These are phyloP conservation scores for Capsicum baccatum DNA, from an alignment of 257 asterid species.

Conservation along the genomic window DNA sequence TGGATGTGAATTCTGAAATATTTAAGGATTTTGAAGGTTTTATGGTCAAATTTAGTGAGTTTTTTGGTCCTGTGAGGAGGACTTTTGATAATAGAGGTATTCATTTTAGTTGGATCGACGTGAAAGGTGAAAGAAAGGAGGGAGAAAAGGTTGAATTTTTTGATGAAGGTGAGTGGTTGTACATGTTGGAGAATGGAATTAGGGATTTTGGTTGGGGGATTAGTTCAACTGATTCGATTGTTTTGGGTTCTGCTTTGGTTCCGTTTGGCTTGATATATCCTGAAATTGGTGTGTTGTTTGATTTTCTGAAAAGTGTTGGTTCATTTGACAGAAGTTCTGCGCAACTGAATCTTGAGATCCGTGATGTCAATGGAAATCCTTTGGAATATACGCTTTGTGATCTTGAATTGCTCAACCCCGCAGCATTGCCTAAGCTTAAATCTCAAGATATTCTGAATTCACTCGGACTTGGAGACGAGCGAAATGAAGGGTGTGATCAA, in stretches of 20 bases:
- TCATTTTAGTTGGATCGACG: slow-evolving; percentile 86
- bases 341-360: slow-evolving; percentile 66
- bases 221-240: slow-evolving; percentile 70
- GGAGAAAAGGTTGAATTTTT: slow-evolving; percentile 32
- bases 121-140: slow-evolving; percentile 39
- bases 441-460: slow-evolving; percentile 40
- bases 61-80: slow-evolving; percentile 54
- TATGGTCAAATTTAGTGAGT: slow-evolving; percentile 42
- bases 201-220: slow-evolving; percentile 73
- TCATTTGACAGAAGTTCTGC: slow-evolving; percentile 43
- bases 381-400: slow-evolving; percentile 70
- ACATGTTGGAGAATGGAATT: slow-evolving; percentile 44
- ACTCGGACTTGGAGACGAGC: slow-evolving; percentile 46
- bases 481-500: slow-evolving; percentile 35
- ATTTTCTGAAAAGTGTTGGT: slow-evolving; percentile 41
- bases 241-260: slow-evolving; percentile 73
- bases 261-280: slow-evolving; percentile 89
- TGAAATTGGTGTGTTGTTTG: slow-evolving; percentile 52
- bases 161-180: slow-evolving; percentile 36
- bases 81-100: slow-evolving; percentile 60
- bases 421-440: slow-evolving; percentile 39
- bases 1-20: slow-evolving; percentile 24
- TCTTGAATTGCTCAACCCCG: slow-evolving; percentile 68
- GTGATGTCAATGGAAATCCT: slow-evolving; percentile 74
- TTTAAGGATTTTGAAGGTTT: slow-evolving; percentile 38